phyloP scores from a whole-genome alignment of 1,284 basidiomycete genomes.

The Sparassis latifolia region DNA sequence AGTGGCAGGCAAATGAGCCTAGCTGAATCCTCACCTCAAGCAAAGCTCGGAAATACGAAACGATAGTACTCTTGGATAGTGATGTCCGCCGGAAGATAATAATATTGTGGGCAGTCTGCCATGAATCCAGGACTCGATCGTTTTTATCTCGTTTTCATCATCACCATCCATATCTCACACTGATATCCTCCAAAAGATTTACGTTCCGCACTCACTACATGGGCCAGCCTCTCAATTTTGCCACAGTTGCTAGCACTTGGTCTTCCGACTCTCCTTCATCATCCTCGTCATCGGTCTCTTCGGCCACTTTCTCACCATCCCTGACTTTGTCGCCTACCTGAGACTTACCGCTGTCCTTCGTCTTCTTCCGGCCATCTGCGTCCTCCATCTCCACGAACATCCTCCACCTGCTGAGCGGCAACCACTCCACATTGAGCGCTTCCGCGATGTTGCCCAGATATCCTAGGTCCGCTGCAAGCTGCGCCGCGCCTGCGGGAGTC shows the following conservation, averaged over 20 bases:
- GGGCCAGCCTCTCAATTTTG: slow-evolving; percentile 49
- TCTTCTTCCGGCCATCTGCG: slow-evolving; percentile 40
- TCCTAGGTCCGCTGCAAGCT: slow-evolving; percentile 83
- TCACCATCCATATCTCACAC: not conserved
- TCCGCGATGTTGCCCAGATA: slow-evolving; percentile 90
- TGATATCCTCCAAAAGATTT: not conserved
- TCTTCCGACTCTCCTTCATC: slow-evolving; percentile 4
- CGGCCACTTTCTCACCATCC: not conserved
- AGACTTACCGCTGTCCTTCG: slow-evolving; percentile 22
- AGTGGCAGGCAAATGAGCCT: not conserved
- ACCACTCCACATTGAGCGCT: slow-evolving; percentile 82
- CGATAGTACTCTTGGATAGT: not conserved
- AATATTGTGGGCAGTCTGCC: not conserved
- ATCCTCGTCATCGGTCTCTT: slow-evolving; percentile 1
- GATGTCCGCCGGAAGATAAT: not conserved
- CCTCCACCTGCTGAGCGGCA: slow-evolving; percentile 71
- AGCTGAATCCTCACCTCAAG: not conserved
- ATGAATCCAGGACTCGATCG: not conserved
- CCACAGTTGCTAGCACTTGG: slow-evolving; percentile 34
- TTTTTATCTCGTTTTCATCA: not conserved
- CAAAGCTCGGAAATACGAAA: not conserved
- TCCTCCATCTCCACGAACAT: slow-evolving; percentile 56
- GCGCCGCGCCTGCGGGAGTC: slow-evolving; percentile 64
- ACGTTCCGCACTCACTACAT: not conserved
- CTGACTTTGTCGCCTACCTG: slow-evolving; percentile 19